Base-by-base conservation (phyloP, 768 basidiomycete species). In the Leccinum longicurvipes region DNA sequence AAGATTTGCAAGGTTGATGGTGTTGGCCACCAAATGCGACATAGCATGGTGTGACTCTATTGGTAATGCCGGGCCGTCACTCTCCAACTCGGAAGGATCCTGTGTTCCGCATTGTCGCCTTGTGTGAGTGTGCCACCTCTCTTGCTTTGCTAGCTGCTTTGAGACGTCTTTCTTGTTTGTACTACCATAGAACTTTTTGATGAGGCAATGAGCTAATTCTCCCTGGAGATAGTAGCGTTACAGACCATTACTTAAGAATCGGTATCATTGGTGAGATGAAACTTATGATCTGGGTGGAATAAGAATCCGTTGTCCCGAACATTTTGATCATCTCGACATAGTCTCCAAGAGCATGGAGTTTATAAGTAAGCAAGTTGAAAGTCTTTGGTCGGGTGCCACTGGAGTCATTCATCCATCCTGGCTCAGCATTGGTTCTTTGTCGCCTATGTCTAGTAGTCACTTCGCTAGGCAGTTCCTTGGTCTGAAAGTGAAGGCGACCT, bases 41-140 rank as follows among this genome's bases (percentile, higher is more conserved):
- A 36, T 36, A 12, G 34, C 6, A 6, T 36, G 17, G 11, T 17
- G 34, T 6, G 17, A 17, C 12, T 12, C 11, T 36, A 14, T 6
- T 36, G 34, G 34, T 36, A 36, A 36, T 14, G 5, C 34, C 11
- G 8, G 34, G 11, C 17, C 34, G 8, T 36, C 34, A 36, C 17
- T 15, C 34, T 36, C 34, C 34, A 4, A 36, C 34, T 36, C 17
- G 34, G 17, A 14, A 28, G 27, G 27, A 28, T 36, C 17, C 34
- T 12, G 17, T 9, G 34, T 9, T 17, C 34, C 17, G 14, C 34
- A 12, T 36, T 36, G 34, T 36, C 34, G 34, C 34, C 34, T 36
- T 21, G n/a, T 63, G 58, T 1, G 71, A 61, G 34, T 50, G 6
- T 24, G 6, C 12, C 32, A 23, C 14, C 21, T 23, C 34, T 50